Conservation (phyloP, 805 yeast genomes). For the Alloascoidea africana region DNA sequence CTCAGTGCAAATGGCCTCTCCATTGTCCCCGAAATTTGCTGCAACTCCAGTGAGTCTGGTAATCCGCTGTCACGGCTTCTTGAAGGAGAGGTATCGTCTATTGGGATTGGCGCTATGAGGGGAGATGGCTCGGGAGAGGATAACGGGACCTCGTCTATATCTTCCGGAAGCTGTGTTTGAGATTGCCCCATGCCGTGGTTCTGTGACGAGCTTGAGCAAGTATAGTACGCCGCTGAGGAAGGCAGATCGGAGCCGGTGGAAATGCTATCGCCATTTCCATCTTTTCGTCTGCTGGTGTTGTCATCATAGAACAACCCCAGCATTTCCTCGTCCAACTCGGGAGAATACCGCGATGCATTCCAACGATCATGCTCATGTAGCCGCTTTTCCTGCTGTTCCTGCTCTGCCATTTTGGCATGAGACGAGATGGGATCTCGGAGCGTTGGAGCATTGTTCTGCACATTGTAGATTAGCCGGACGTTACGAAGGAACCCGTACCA, state of each 20-base stretch:
- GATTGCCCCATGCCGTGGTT: not conserved
- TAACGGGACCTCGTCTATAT: not conserved
- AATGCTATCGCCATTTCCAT: not conserved
- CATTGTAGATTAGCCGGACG: not conserved
- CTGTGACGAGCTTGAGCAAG: too few species aligned
- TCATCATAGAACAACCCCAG: not conserved
- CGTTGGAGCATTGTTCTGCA: too few species aligned
- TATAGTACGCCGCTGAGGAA: not conserved
- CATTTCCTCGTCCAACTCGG: not conserved
- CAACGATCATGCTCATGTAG: not conserved
- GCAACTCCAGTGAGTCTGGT: not conserved
- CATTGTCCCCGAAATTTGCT: too few species aligned
- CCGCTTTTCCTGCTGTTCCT: not conserved
- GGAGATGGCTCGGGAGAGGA: not conserved
- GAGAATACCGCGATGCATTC: not conserved
- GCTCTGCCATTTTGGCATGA: too few species aligned
- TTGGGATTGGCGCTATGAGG: not conserved
- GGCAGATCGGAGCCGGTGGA: not conserved
- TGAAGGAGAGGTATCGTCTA: not conserved
- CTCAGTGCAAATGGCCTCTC: too few species aligned
- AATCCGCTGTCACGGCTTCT: not conserved
- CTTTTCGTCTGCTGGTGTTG: not conserved
- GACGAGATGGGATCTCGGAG: not conserved
- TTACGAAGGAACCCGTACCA: not conserved
- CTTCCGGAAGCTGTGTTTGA: not conserved